phyloP scores from a whole-genome alignment of 148 eudicot genomes.

The Silene latifolia region DNA sequence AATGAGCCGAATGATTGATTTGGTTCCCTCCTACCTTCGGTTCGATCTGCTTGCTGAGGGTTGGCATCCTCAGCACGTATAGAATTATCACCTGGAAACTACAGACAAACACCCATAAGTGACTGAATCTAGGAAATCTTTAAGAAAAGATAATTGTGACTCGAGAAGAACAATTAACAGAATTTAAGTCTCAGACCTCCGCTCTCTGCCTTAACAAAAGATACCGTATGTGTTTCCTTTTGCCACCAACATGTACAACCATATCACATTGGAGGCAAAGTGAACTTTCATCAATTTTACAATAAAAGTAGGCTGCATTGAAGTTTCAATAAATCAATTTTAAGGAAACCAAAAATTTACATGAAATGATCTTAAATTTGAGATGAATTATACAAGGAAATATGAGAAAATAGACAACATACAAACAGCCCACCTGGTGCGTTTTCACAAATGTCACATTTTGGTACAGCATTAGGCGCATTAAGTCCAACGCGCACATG shows the following conservation, averaged over 20 bases:
- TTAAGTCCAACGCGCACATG: constrained; percentile 90
- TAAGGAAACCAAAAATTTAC: no score
- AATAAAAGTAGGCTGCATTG: constrained; percentile 92
- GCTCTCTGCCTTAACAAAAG: constrained; percentile 79
- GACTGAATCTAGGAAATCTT: no score
- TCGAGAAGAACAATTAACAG: constrained; percentile 11
- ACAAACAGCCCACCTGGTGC: constrained; percentile 63
- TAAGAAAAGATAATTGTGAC: no score
- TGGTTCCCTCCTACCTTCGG: constrained; percentile 46
- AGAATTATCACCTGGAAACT: constrained; percentile 81
- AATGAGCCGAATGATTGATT: constrained; percentile 28
- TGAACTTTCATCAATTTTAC: constrained; percentile 94
- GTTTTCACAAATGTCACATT: constrained; percentile 92
- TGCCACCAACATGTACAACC: constrained; percentile 92
- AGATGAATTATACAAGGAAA: no score
- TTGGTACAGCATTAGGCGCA: constrained; percentile 74
- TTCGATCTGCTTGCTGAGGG: constrained; percentile 38
- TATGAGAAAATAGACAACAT: not conserved
- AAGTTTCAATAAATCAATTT: no score
- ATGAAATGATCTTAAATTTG: no score
- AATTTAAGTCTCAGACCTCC: constrained; percentile 57
- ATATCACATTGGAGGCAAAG: constrained; percentile 96
- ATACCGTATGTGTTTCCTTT: constrained; percentile 82
- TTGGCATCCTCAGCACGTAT: constrained; percentile 38
- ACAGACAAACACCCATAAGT: constrained; percentile 24